Conservation (phyloP, 1,139 yeast species). For the Sugiyamaella paludigena region DNA sequence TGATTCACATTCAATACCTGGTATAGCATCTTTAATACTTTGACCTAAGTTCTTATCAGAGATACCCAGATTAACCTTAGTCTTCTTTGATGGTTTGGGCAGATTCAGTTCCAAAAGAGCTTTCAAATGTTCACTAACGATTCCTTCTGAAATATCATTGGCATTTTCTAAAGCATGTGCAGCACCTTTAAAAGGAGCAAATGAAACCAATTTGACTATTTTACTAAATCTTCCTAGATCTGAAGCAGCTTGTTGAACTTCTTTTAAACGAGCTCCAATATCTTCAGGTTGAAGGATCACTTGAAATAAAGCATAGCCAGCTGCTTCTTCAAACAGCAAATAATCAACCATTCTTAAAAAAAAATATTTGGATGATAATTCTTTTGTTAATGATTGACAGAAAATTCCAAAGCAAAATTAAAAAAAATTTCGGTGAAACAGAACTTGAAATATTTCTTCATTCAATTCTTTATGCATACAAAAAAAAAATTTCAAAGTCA, state of each 20-base stretch:
- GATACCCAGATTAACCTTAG: slow-evolving; percentile 70
- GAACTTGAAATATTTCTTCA: too few species aligned
- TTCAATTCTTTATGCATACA: neutral
- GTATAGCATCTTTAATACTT: slow-evolving; percentile 86
- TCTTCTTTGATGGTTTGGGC: slow-evolving; percentile 73
- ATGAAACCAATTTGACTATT: slow-evolving; percentile 87
- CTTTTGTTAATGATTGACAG: neutral
- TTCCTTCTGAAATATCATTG: slow-evolving; percentile 95
- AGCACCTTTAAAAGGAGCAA: slow-evolving; percentile 98
- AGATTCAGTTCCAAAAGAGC: slow-evolving; percentile 85
- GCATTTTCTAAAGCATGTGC: slow-evolving; percentile 99
- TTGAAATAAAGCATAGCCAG: slow-evolving; percentile 96
- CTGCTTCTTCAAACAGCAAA: slow-evolving; percentile 96
- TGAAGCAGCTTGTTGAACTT: slow-evolving; percentile 87
- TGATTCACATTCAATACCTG: slow-evolving; percentile 84
- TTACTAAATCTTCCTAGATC: slow-evolving; percentile 89
- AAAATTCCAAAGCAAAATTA: neutral
- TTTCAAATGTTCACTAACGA: slow-evolving; percentile 88
- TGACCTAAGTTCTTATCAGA: slow-evolving; percentile 97
- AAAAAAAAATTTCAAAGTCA: slow-evolving; percentile 14
- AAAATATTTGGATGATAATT: neutral
- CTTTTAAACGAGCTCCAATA: slow-evolving; percentile 85
- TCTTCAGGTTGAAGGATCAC: slow-evolving; percentile 93
- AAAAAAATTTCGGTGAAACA: too few species aligned
- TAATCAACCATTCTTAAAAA: slow-evolving; percentile 56